Conservation (phyloP, 805 yeast genomes). For the Wickerhamiella dianesei region DNA sequence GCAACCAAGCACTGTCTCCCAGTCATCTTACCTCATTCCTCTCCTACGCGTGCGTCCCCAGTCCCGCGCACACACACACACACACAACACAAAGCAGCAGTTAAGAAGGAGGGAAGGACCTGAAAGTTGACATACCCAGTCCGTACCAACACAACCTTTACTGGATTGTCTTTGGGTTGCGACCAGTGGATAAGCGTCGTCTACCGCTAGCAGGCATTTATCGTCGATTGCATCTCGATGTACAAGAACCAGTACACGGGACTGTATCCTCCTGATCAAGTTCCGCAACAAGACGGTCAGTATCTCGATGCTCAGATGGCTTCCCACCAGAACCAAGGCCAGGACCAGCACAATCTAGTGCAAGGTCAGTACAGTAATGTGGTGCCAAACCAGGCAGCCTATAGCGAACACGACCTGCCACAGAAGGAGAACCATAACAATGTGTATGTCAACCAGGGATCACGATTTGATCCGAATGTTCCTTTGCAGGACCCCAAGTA, state of each 20-base stretch:
- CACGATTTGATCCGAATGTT: conserved; percentile 4
- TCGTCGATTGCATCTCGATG: not conserved
- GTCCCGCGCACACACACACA: not conserved
- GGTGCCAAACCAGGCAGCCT: not conserved
- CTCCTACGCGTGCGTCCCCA: not conserved
- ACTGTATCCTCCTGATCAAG: not conserved
- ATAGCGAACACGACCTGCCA: not conserved
- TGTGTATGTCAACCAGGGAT: not conserved
- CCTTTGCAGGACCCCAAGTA: conserved; percentile 9
- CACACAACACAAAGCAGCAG: not conserved
- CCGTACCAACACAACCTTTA: not conserved
- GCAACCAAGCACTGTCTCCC: not conserved
- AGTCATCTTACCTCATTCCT: not conserved
- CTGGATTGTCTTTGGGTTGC: not conserved
- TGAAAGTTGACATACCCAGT: not conserved
- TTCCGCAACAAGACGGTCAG: not conserved
- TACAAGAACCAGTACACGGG: not conserved
- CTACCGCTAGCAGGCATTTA: not conserved
- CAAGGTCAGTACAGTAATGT: not conserved
- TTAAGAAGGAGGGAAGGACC: not conserved
- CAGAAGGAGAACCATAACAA: not conserved
- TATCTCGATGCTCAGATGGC: not conserved
- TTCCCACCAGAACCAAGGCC: not conserved
- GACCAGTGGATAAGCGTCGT: not conserved
- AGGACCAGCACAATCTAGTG: not conserved